A percentile compares a stretch with the other conserved stretches of the same genome.
Conservation (phyloP, 441 rosid genomes). For the Biscutella laevigata region DNA sequence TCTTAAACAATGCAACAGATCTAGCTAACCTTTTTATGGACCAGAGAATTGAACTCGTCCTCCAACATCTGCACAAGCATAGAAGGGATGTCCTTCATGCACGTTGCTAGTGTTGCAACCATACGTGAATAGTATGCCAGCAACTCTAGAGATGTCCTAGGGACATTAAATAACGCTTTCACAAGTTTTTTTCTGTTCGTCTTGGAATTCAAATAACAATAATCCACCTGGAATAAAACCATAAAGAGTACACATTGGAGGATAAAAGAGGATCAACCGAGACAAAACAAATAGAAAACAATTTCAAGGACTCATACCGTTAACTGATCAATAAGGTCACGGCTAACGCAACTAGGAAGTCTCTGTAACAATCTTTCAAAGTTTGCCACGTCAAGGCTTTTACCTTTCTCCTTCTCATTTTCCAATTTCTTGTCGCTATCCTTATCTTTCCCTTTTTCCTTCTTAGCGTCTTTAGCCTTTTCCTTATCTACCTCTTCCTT, state of each 20-base stretch:
- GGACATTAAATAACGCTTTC: slow-evolving; percentile 89
- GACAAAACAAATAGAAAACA: slow-evolving; percentile 7
- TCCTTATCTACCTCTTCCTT: slow-evolving; percentile 80
- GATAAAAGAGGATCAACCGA: not conserved
- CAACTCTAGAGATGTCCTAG: slow-evolving; percentile 93
- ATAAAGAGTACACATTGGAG: slow-evolving; percentile 9
- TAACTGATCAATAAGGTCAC: slow-evolving; percentile 96
- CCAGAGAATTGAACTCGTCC: slow-evolving; percentile 94
- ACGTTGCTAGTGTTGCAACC: slow-evolving; percentile 90
- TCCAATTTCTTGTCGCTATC: slow-evolving; percentile 74
- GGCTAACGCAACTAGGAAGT: slow-evolving; percentile 93
- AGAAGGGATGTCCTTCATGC: slow-evolving; percentile 88
- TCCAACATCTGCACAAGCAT: slow-evolving; percentile 93
- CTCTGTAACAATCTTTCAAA: slow-evolving; percentile 91
- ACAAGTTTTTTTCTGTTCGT: slow-evolving; percentile 91
- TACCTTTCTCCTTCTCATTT: slow-evolving; percentile 76
- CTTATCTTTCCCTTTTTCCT: slow-evolving; percentile 81
- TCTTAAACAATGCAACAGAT: not conserved
- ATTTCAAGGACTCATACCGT: slow-evolving; percentile 45
- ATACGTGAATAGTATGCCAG: slow-evolving; percentile 89
- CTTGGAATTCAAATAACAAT: slow-evolving; percentile 92
- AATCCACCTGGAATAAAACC: slow-evolving; percentile 66
- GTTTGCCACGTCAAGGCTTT: slow-evolving; percentile 82
- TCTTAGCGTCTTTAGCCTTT: slow-evolving; percentile 56
- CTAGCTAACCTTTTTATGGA: slow-evolving; percentile 77